A percentile compares a stretch with the other conserved stretches of the same genome.
phyloP scores from a whole-genome alignment of 495 filamentous ascomycete genomes.

The Trichoderma parareesei region DNA sequence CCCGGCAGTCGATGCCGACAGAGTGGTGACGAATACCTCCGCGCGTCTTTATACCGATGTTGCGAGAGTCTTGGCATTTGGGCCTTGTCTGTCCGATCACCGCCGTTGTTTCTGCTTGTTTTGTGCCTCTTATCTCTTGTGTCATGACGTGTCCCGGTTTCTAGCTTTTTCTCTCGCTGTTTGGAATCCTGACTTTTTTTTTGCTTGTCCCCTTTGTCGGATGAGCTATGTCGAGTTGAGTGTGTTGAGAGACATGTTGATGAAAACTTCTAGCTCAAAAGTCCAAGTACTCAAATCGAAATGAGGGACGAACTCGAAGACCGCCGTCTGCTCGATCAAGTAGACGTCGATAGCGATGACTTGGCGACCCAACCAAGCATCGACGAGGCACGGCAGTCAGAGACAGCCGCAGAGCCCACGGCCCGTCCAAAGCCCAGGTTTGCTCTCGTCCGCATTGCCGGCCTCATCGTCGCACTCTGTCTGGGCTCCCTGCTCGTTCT shows the following conservation, averaged over 20 bases:
- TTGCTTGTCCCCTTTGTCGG: background rate
- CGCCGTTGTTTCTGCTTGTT: background rate
- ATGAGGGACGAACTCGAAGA: background rate
- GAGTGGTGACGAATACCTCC: background rate
- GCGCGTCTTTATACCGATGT: background rate
- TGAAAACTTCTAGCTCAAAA: background rate
- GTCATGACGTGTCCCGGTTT: background rate
- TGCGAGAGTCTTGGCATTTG: background rate
- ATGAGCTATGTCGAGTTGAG: background rate
- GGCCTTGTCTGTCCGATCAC: background rate
- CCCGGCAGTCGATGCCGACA: background rate
- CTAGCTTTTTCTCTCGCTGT: background rate
- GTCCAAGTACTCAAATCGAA: too few relatives aligned
- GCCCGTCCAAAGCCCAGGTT: background rate
- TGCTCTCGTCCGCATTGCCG: background rate
- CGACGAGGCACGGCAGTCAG: background rate
- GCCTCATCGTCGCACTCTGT: background rate
- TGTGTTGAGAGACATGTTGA: background rate
- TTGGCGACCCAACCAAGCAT: background rate
- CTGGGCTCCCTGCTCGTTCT: background rate
- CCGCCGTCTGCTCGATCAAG: background rate
- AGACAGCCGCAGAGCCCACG: background rate
- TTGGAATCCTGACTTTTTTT: background rate
- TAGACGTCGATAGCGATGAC: constrained; percentile 1
- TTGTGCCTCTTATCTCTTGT: background rate